Conservation (phyloP, 768 basidiomycete species). For the Strobilomyces dryophilus region DNA sequence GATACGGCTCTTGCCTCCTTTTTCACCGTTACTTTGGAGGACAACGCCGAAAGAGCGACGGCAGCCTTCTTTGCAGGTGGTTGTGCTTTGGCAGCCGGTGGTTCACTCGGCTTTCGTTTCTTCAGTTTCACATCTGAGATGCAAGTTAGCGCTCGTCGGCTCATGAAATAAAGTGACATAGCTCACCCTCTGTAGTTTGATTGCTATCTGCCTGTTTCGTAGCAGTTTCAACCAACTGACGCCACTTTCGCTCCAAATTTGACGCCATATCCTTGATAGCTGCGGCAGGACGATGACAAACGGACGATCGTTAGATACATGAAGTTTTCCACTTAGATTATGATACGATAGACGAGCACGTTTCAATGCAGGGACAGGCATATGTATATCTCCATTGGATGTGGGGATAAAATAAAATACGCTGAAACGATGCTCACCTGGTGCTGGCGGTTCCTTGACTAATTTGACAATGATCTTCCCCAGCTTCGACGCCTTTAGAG, state of each 20-base stretch:
- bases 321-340: conserved; percentile 30
- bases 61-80: conserved; percentile 69
- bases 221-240: conserved; percentile 54
- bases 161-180: conserved; percentile 44
- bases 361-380: conserved; percentile 24
- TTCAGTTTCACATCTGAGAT: conserved; percentile 53
- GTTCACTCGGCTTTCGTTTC: conserved; percentile 70
- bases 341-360: conserved; percentile 30
- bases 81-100: conserved; percentile 40
- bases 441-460: conserved; percentile 67
- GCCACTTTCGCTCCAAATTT: conserved; percentile 84
- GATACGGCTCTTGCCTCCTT: conserved; percentile 45
- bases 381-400: conserved; percentile 30
- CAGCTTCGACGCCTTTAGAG: conserved; percentile 66
- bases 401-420: conserved; percentile 15
- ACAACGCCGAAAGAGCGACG: conserved; percentile 26
- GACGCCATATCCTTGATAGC: conserved; percentile 93
- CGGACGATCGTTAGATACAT: conserved; percentile 67
- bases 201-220: conserved; percentile 40
- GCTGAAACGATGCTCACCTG: conserved; percentile 60
- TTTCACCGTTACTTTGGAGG: conserved; percentile 43
- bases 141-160: conserved; percentile 22
- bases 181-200: conserved; percentile 62
- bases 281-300: conserved; percentile 43
- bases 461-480: conserved; percentile 78